A percentile compares a stretch with the other conserved stretches of the same genome.
Conservation (phyloP, 495 filamentous ascomycete genomes). For the Aspergillus sparsus region DNA sequence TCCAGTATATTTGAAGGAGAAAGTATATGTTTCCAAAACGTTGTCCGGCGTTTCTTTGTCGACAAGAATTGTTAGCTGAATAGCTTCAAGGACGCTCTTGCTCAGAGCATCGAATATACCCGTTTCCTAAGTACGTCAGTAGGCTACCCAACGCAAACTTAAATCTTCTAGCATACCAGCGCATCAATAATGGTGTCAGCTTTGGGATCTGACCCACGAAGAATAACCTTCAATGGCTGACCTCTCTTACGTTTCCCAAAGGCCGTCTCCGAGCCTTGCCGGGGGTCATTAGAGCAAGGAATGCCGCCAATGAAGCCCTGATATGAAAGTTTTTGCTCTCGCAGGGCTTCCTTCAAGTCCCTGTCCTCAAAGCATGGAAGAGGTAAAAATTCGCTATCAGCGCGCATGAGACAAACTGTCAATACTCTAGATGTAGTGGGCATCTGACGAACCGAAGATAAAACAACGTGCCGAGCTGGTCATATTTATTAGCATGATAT, state of each 20-base stretch:
- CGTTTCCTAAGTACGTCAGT: slow-evolving; percentile 38
- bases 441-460: slow-evolving; percentile 33
- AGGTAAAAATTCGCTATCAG: slow-evolving; percentile 39
- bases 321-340: slow-evolving; percentile 29
- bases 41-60: slow-evolving; percentile 37
- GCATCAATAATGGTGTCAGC: slow-evolving; percentile 47
- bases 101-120: slow-evolving; percentile 49
- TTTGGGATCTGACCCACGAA: slow-evolving; percentile 33
- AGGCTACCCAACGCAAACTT: neutral
- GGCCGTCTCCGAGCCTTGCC: slow-evolving; percentile 11
- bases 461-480: slow-evolving; percentile 34
- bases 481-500: neutral
- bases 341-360: slow-evolving; percentile 27
- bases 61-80: slow-evolving; percentile 48
- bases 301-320: slow-evolving; percentile 29
- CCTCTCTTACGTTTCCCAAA: slow-evolving; percentile 28
- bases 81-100: slow-evolving; percentile 38
- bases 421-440: neutral
- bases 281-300: neutral
- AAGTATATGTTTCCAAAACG: slow-evolving; percentile 53
- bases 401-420: slow-evolving; percentile 8
- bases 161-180: slow-evolving; percentile 34
- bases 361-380: slow-evolving; percentile 33
- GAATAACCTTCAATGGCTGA: slow-evolving; percentile 37
- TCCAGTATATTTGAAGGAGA: slow-evolving; percentile 49